Conservation (phyloP, 371 early-diverging fungal species). For the Rhizopus stolonifer region DNA sequence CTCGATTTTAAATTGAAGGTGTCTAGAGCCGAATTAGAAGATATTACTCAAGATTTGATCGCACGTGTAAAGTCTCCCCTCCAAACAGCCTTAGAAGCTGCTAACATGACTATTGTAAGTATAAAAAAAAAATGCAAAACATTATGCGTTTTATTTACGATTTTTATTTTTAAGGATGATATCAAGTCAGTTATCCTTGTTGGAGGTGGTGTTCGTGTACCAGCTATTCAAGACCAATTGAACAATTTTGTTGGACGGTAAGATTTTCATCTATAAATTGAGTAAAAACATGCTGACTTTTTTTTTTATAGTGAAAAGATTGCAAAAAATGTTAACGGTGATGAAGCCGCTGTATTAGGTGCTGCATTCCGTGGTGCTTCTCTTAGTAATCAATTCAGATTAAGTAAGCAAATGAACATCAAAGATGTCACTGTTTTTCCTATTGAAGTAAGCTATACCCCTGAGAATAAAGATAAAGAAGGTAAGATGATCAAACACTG, state of each 20-base stretch:
- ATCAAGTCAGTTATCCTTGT: constrained; percentile 89
- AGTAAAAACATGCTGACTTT: not conserved
- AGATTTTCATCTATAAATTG: constrained; percentile 13
- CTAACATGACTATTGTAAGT: constrained; percentile 68
- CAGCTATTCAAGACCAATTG: constrained; percentile 75
- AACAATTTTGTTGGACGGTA: constrained; percentile 73
- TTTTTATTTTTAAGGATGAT: constrained; percentile 37
- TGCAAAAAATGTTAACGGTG: constrained; percentile 91
- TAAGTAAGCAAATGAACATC: constrained; percentile 78
- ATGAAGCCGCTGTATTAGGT: constrained; percentile 95
- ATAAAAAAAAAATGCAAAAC: not conserved
- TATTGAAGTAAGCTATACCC: constrained; percentile 71
- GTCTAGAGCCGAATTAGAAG: constrained; percentile 79
- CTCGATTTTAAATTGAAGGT: constrained; percentile 80
- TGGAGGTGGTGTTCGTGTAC: constrained; percentile 92
- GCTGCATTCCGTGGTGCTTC: constrained; percentile 91
- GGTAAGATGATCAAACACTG: constrained; percentile 21
- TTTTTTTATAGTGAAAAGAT: constrained; percentile 65
- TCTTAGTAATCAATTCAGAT: constrained; percentile 83
- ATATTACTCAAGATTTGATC: constrained; percentile 62
- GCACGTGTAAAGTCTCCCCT: constrained; percentile 76
- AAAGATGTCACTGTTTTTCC: constrained; percentile 79
- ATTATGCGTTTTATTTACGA: not conserved
- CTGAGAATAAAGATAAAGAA: constrained; percentile 53
- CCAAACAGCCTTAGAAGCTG: constrained; percentile 62